A percentile compares a stretch with the other conserved stretches of the same genome.
Evolutionary conservation across 495 filamentous ascomycete genomes (phyloP).

Genomic region (Hyphodiscus hymeniophilus): DNA sequence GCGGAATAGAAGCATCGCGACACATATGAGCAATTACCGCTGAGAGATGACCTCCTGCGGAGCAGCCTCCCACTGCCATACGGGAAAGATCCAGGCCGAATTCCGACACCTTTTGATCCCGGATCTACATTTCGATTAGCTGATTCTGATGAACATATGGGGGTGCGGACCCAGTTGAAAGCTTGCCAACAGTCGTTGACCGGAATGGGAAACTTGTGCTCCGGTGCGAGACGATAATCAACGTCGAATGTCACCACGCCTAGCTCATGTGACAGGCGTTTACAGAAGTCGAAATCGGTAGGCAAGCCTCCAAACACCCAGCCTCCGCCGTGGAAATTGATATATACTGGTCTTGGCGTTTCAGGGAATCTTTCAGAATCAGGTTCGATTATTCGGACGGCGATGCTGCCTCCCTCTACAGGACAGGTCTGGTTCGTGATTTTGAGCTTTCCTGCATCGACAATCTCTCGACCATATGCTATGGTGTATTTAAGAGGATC

Average conservation of each 20-base stretch:
- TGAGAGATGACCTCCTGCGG: conserved; percentile 39
- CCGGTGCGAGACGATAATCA: conserved; percentile 38
- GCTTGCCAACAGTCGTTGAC: conserved; percentile 41
- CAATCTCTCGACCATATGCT: too few species aligned
- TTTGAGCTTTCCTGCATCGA: neutral
- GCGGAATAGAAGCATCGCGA: conserved; percentile 22
- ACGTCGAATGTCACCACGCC: conserved; percentile 31
- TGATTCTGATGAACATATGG: too few species aligned
- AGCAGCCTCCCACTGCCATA: conserved; percentile 32
- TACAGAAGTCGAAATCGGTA: conserved; percentile 25
- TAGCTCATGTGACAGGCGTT: conserved; percentile 23
- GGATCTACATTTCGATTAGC: neutral
- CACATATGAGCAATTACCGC: conserved; percentile 34
- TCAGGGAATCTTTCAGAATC: neutral
- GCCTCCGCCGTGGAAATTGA: conserved; percentile 23
- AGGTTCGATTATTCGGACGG: neutral
- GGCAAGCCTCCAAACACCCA: conserved; percentile 32
- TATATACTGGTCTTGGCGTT: neutral
- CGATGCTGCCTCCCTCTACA: neutral
- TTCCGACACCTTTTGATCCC: neutral
- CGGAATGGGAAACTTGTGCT: conserved; percentile 35
- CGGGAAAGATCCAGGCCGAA: neutral
- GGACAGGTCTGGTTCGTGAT: neutral
- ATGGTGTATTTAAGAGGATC: conserved; percentile 2
- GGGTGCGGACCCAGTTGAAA: conserved; percentile 32